Evolutionary conservation across 306 rosid genomes (phyloP).

Genomic region (Quercus mongolica): DNA sequence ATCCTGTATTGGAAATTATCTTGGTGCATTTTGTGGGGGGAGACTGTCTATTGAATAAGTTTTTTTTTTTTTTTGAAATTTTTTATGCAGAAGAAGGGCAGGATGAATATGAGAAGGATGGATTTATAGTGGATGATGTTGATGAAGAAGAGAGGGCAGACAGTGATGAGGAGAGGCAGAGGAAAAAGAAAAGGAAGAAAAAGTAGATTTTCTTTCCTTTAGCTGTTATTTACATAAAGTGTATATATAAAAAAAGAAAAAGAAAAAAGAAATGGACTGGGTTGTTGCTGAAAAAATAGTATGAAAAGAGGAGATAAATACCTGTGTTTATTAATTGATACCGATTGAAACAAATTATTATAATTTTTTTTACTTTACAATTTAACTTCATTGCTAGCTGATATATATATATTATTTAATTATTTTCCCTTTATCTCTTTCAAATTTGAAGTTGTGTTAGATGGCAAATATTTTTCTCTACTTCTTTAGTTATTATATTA

Average conservation of each 20-base stretch:
- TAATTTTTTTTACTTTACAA: background rate
- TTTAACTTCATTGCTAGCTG: background rate
- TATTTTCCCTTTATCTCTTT: background rate
- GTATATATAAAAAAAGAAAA: background rate
- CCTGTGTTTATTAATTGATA: background rate
- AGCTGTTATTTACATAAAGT: background rate
- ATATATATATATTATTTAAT: background rate
- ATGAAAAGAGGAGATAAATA: background rate
- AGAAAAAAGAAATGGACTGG: background rate
- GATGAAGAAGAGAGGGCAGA: constrained; percentile 82
- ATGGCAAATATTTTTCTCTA: background rate
- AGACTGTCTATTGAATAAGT: too few relatives aligned
- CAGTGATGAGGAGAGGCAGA: constrained; percentile 88
- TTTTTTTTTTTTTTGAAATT: too few relatives aligned
- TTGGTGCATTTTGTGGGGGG: background rate
- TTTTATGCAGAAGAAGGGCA: constrained; percentile 66
- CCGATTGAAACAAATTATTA: background rate
- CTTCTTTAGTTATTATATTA: background rate
- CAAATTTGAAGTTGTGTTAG: background rate
- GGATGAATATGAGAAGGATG: constrained; percentile 96
- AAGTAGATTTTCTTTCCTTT: constrained; percentile 41
- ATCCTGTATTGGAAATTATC: background rate
- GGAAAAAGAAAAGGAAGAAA: constrained; percentile 91
- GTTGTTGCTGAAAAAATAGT: background rate
- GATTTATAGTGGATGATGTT: constrained; percentile 84